phyloP scores from a whole-genome alignment of 371 early-diverging fungal genomes.

The Dichotomocladium elegans region DNA sequence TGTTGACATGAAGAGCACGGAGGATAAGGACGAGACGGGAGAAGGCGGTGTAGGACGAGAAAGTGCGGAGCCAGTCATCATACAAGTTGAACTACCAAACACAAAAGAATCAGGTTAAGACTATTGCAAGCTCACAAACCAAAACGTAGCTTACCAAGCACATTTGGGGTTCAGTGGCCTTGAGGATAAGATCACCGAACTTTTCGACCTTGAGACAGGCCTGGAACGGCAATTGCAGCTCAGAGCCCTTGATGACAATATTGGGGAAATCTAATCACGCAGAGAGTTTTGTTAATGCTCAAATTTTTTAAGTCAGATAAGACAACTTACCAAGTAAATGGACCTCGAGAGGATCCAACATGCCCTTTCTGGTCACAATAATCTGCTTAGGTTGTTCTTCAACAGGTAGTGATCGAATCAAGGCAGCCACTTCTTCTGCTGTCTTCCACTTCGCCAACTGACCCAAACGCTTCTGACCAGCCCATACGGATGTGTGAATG shows the following conservation, averaged over 20 bases:
- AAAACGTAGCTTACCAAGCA: slow-evolving; percentile 20
- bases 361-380: slow-evolving; percentile 98
- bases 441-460: slow-evolving; percentile 99
- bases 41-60: slow-evolving; percentile 97
- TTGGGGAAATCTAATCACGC: slow-evolving; percentile 90
- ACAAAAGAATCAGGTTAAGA: too few relatives aligned
- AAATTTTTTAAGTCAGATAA: neutral
- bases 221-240: slow-evolving; percentile 96
- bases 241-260: slow-evolving; percentile 96
- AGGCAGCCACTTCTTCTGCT: slow-evolving; percentile 98
- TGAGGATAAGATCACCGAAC: slow-evolving; percentile 96
- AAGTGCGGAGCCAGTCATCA: slow-evolving; percentile 94
- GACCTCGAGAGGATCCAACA: slow-evolving; percentile 98
- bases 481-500: slow-evolving; percentile 99
- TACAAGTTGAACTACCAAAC: slow-evolving; percentile 71
- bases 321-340: slow-evolving; percentile 54
- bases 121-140: too few relatives aligned
- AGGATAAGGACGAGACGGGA: slow-evolving; percentile 96
- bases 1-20: slow-evolving; percentile 94
- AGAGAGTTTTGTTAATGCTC: neutral
- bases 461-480: slow-evolving; percentile 97
- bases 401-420: slow-evolving; percentile 96
- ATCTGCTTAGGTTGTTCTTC: slow-evolving; percentile 99
- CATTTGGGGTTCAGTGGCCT: slow-evolving; percentile 98
- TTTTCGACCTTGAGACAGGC: slow-evolving; percentile 97